Base-by-base conservation (phyloP, 805 yeast species). In the Wickerhamomyces queroliae region DNA sequence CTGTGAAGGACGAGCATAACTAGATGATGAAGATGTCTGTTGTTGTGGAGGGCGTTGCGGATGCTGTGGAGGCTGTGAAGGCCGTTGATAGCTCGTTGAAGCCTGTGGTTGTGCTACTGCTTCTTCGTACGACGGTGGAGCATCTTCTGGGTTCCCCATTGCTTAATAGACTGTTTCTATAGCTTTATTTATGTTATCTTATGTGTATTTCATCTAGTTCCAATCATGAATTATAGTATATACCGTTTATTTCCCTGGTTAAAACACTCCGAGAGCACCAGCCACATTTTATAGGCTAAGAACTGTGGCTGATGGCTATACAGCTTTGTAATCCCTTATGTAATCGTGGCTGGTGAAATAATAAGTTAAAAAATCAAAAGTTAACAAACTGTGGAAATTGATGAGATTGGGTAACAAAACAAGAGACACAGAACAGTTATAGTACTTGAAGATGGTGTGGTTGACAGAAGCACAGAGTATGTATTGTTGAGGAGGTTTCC, bases 401-500 rank as follows among this genome's bases (percentile, higher is more conserved):
- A 7, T 9, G 33, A 11, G 13, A 18, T 18, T 18, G 4, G 24
- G 7, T 7, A 25, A 28, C 7, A 27, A n/a, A 35, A 18, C n/a
- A 7, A 22, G 5, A 18, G 8, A 35, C 25, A 11, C 17, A n/a
- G 13, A 18, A 26, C 9, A 24, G 17, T 34, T 23, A 23, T 17
- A 33, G 23, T 22, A 23, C n/a, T 12, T 10, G 15, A 15, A 9
- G 4, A 47, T 46, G 76, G 72, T 82, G 64, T 82, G 90, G 90
- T 69, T 82, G 40, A 74, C 86, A n/a, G 87, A 82, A 51, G 62
- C 77, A 48, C 90, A 82, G 54, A 82, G 87, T 80, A 70, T 44
- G 84, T 76, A 18, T 23, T 32, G 2, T 16, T 15, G 26, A 7
- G 12, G 18, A 8, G 17, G 16, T 29, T 21, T 5, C 25, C 22